Evolutionary conservation across 1,284 basidiomycete species (phyloP).

Genomic region (Apiotrichum laibachii): DNA sequence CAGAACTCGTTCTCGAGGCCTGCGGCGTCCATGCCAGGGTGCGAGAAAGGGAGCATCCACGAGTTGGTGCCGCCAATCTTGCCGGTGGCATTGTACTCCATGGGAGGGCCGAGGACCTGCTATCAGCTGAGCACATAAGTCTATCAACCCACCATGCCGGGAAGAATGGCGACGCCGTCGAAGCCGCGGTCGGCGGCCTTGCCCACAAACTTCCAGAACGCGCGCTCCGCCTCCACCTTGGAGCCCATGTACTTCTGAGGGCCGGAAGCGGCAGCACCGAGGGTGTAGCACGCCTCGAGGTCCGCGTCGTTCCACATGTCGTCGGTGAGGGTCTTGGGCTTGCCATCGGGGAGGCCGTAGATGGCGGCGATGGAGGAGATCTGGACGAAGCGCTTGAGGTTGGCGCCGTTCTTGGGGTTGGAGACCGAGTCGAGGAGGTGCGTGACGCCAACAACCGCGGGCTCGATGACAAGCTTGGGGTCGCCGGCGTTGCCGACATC

Average conservation of each 20-base stretch:
- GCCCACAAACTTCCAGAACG: constrained; percentile 31
- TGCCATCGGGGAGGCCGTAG: neutral
- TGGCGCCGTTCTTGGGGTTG: neutral
- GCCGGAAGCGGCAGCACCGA: neutral
- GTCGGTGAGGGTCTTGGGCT: neutral
- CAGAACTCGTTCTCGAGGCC: neutral
- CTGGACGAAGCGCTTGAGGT: neutral
- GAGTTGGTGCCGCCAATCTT: neutral
- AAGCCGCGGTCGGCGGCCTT: neutral
- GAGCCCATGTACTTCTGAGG: constrained; percentile 8
- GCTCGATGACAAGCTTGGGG: neutral
- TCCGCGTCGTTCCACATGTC: neutral
- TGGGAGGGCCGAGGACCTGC: neutral
- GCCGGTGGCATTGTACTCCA: neutral
- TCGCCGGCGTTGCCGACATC: constrained; percentile 9
- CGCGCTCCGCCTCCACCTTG: constrained; percentile 35
- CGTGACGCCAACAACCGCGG: neutral
- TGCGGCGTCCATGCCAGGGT: neutral
- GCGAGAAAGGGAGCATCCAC: constrained; percentile 3
- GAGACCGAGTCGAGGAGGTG: neutral
- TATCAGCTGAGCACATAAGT: neutral
- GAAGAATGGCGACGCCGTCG: constrained; percentile 12
- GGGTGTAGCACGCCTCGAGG: neutral
- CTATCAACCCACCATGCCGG: neutral
- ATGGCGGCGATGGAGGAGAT: neutral